Evolutionary conservation across 2,329 filamentous ascomycete species (phyloP).

Genomic region (Neophaeococcomyces aloes): DNA sequence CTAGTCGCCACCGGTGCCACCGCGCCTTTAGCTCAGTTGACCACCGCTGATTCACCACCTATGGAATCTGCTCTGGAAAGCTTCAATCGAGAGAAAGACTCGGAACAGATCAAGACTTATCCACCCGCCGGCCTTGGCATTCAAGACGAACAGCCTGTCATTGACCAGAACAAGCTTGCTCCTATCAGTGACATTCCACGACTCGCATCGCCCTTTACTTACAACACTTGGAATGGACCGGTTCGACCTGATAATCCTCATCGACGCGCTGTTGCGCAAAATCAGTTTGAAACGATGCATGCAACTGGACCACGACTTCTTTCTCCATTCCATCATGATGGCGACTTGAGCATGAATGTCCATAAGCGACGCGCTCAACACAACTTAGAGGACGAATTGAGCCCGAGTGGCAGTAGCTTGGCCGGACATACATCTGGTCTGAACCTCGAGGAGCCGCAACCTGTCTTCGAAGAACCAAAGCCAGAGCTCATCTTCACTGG

Average conservation of each 20-base stretch:
- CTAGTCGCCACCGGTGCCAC: constrained; percentile 33
- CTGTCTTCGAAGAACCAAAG: constrained; percentile 26
- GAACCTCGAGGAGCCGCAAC: constrained; percentile 22
- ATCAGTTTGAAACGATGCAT: constrained; percentile 36
- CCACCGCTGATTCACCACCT: constrained; percentile 22
- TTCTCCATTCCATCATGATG: constrained; percentile 47
- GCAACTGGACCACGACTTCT: constrained; percentile 33
- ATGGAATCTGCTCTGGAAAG: constrained; percentile 21
- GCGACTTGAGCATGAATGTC: constrained; percentile 37
- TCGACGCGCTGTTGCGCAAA: constrained; percentile 25
- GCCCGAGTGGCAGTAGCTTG: constrained; percentile 32
- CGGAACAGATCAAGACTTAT: constrained; percentile 9
- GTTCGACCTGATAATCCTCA: constrained; percentile 23
- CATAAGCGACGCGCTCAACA: constrained; percentile 50
- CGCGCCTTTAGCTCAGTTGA: constrained; percentile 28
- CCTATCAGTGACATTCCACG: constrained; percentile 27
- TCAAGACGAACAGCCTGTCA: constrained; percentile 3
- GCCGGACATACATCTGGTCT: constrained; percentile 28
- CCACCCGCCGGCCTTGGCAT: constrained; percentile 18
- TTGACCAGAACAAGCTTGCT: constrained; percentile 15
- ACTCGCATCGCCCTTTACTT: constrained; percentile 40
- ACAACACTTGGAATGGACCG: constrained; percentile 39
- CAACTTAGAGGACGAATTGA: constrained; percentile 42
- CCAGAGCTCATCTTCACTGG: constrained; percentile 23
- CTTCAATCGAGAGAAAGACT: constrained; percentile 28